A percentile compares a stretch with the other conserved stretches of the same genome.
phyloP scores from a whole-genome alignment of 192 early-diverging fungal species.

The Podila verticillata region DNA sequence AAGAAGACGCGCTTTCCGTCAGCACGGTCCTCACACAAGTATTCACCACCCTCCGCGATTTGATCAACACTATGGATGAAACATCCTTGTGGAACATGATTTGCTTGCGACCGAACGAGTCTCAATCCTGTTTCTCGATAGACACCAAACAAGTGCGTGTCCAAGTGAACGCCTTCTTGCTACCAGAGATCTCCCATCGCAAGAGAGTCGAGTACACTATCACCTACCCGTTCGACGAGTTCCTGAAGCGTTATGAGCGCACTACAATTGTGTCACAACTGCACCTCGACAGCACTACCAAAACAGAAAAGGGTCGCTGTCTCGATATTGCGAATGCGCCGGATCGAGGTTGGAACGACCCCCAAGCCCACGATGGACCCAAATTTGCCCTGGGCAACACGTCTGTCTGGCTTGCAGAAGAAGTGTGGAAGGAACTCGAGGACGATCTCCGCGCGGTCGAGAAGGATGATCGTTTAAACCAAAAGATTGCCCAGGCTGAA shows the following conservation, averaged over 20 bases:
- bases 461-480: constrained; percentile 60
- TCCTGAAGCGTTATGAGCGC: constrained; percentile 74
- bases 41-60: constrained; percentile 77
- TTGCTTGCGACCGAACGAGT: constrained; percentile 80
- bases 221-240: constrained; percentile 74
- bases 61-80: constrained; percentile 79
- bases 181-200: constrained; percentile 78
- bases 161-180: constrained; percentile 74
- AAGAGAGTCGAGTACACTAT: constrained; percentile 76
- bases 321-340: constrained; percentile 33
- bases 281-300: constrained; percentile 22
- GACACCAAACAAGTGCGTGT: constrained; percentile 71
- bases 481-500: constrained; percentile 56
- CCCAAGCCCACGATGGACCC: constrained; percentile 60
- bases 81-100: constrained; percentile 86
- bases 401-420: constrained; percentile 70
- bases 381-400: constrained; percentile 63
- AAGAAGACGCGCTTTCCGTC: constrained; percentile 54
- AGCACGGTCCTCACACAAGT: constrained; percentile 66
- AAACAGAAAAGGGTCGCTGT: constrained; percentile 21
- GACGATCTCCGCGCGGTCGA: constrained; percentile 66
- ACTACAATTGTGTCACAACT: constrained; percentile 51
- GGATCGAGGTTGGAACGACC: constrained; percentile 33
- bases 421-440: constrained; percentile 74
- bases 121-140: constrained; percentile 55